Evolutionary conservation across 352 stramenopile genomes (phyloP).

Genomic region (Ophiocytium majus): DNA sequence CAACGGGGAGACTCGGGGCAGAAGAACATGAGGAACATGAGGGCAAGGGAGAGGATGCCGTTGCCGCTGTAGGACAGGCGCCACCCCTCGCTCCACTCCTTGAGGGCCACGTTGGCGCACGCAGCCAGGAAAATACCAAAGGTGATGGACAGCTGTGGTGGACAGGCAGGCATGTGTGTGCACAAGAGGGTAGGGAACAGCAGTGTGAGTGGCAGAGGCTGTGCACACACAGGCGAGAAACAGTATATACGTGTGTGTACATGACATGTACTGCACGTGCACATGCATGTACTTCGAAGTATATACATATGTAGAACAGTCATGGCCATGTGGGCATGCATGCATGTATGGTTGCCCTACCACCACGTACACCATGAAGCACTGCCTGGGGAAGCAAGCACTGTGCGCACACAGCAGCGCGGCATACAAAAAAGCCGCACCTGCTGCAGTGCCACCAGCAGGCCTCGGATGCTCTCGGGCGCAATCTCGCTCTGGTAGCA

Average conservation of each 20-base stretch:
- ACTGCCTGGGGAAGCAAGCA: no score
- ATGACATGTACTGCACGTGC: neutral
- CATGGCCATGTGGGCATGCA: neutral
- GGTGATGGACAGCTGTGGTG: slow-evolving; percentile 32
- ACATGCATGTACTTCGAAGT: neutral
- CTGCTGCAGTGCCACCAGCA: slow-evolving; percentile 1
- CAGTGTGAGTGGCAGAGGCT: neutral
- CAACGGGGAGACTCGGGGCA: slow-evolving; percentile 31
- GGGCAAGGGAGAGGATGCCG: slow-evolving; percentile 23
- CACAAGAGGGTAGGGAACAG: neutral
- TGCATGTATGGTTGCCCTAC: neutral
- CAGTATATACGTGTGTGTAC: neutral
- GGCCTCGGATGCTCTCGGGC: slow-evolving; percentile 9
- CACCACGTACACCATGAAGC: neutral
- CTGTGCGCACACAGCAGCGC: no score
- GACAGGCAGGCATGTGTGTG: neutral
- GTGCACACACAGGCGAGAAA: neutral
- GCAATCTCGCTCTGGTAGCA: slow-evolving; percentile 34
- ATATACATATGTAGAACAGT: neutral
- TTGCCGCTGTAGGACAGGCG: slow-evolving; percentile 31
- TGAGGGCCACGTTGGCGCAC: slow-evolving; percentile 19
- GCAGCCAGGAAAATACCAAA: slow-evolving; percentile 25
- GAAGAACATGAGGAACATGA: slow-evolving; percentile 28
- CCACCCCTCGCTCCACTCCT: slow-evolving; percentile 33
- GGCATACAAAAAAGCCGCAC: no score